phyloP scores from a whole-genome alignment of 169 alveolate genomes.

The Eimeria falciformis region DNA sequence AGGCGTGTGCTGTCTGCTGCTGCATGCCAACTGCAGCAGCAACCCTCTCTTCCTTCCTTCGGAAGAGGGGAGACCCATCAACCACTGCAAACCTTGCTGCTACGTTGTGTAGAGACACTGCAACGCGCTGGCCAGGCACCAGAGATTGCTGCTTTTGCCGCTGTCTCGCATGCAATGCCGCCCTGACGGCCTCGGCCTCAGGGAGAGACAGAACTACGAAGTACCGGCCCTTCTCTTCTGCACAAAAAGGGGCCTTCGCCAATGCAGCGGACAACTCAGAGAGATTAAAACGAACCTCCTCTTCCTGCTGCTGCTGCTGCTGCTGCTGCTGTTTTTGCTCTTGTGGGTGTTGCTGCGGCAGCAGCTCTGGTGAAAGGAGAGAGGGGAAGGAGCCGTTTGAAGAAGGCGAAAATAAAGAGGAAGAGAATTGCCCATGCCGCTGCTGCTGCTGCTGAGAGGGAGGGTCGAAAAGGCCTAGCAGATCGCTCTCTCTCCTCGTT shows the following conservation, averaged over 20 bases:
- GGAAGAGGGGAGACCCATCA: conserved; percentile 66
- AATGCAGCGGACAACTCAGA: conserved; percentile 35
- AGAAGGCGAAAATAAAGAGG: neutral
- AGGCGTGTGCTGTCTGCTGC: conserved; percentile 67
- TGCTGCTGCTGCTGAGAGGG: neutral
- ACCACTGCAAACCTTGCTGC: conserved; percentile 25
- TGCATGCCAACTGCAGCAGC: conserved; percentile 59
- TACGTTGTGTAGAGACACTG: conserved; percentile 64
- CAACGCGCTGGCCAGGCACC: conserved; percentile 49
- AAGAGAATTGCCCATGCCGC: conserved; percentile 13
- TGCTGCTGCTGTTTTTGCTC: neutral
- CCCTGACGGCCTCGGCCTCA: conserved; percentile 76
- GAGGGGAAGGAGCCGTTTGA: neutral
- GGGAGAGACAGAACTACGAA: conserved; percentile 69
- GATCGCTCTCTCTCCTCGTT: conserved; percentile 26
- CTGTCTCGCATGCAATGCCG: conserved; percentile 70
- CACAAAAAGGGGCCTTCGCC: conserved; percentile 10
- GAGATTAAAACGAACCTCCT: conserved; percentile 29
- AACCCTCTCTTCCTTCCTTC: neutral
- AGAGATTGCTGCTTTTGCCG: conserved; percentile 44
- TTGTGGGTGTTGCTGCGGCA: conserved; percentile 29
- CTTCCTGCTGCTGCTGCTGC: conserved; percentile 63
- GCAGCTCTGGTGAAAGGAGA: neutral
- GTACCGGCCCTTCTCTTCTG: conserved; percentile 47
- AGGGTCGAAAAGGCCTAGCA: conserved; percentile 28